Conservation (phyloP, 768 basidiomycete genomes). For the Strobilomyces echinocephalus region DNA sequence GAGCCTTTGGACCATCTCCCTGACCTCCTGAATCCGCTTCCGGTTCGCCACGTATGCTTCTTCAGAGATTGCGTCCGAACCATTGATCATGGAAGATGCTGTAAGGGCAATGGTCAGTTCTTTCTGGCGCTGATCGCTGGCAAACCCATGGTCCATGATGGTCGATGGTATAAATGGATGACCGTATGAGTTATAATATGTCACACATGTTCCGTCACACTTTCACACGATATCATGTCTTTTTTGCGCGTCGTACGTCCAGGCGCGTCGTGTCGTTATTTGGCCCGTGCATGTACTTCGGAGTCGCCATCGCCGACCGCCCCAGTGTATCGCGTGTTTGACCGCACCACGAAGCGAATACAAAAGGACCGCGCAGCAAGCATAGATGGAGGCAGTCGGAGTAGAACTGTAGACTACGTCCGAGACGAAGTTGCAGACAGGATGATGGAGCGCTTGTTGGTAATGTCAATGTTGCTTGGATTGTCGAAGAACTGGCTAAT, state of each 20-base stretch:
- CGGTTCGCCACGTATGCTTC: slow-evolving; percentile 24
- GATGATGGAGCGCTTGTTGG: slow-evolving; percentile 86
- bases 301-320: slow-evolving; percentile 41
- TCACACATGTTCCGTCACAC: slow-evolving; percentile 17
- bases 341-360: slow-evolving; percentile 67
- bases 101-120: slow-evolving; percentile 14
- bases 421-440: slow-evolving; percentile 86
- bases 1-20: slow-evolving; percentile 25
- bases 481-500: slow-evolving; percentile 2
- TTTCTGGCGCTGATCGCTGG: slow-evolving; percentile 9
- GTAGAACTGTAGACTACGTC: slow-evolving; percentile 85
- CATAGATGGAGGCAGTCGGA: slow-evolving; percentile 52
- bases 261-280: not conserved
- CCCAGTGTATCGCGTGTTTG: slow-evolving; percentile 75
- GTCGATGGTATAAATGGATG: not conserved
- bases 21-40: slow-evolving; percentile 26
- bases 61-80: slow-evolving; percentile 14
- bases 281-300: slow-evolving; percentile 44
- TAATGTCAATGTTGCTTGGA: slow-evolving; percentile 30
- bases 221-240: slow-evolving; percentile 16
- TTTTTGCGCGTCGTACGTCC: slow-evolving; percentile 4
- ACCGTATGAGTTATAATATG: slow-evolving; percentile 3
- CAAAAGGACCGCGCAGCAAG: slow-evolving; percentile 75
- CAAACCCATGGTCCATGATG: slow-evolving; percentile 16
- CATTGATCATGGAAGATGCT: slow-evolving; percentile 25